Evolutionary conservation across 176 grass and related monocot species (phyloP).

Genomic region (Hordeum marinum): DNA sequence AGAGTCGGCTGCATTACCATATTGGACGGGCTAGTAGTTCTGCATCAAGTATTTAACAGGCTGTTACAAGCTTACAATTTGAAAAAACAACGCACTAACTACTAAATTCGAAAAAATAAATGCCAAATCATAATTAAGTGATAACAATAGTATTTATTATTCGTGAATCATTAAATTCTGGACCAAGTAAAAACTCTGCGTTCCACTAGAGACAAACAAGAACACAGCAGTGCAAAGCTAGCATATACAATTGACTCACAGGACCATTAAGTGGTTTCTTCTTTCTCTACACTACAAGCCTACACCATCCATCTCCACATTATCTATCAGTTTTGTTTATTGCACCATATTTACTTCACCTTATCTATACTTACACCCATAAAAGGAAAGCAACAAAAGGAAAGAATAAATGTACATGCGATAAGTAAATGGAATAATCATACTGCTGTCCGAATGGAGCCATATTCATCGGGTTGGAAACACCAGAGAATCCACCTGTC

Average conservation of each 20-base stretch:
- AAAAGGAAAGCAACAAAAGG: background rate
- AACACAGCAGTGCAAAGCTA: background rate
- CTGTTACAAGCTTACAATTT: conserved; percentile 2
- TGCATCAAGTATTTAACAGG: conserved; percentile 35
- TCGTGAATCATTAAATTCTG: background rate
- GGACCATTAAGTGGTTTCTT: conserved; percentile 19
- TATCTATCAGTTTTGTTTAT: background rate
- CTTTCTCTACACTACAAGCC: conserved; percentile 14
- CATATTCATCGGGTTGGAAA: conserved; percentile 45
- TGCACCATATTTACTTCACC: conserved; percentile 3
- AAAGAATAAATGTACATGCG: conserved; percentile 5
- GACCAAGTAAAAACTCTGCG: background rate
- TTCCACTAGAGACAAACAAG: background rate
- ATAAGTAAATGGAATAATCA: conserved; percentile 36
- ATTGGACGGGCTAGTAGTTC: conserved; percentile 49
- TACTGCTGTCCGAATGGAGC: conserved; percentile 59
- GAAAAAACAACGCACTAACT: background rate
- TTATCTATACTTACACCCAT: background rate
- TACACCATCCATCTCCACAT: background rate
- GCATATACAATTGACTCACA: conserved; percentile 7
- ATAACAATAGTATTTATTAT: background rate
- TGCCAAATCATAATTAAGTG: background rate
- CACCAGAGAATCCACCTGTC: conserved; percentile 51
- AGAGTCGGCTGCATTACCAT: conserved; percentile 69
- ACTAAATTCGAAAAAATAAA: background rate